A percentile compares a stretch with the other conserved stretches of the same genome.
Evolutionary conservation across 2,329 filamentous ascomycete species (phyloP).

Genomic region (Pseudophaeomoniella oleicola): DNA sequence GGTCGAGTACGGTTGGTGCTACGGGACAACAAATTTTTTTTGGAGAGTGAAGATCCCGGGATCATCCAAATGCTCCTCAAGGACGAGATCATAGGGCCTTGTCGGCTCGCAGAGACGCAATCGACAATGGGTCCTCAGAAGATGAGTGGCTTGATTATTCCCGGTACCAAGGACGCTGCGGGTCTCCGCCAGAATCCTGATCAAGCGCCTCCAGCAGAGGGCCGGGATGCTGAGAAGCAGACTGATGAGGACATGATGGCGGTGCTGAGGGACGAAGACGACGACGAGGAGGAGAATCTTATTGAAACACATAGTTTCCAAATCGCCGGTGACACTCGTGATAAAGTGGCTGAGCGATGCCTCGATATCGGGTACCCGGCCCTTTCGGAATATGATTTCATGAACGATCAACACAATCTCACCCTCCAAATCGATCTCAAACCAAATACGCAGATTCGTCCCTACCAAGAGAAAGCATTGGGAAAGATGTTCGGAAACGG

Average conservation of each 20-base stretch:
- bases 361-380: constrained; percentile 75
- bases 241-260: constrained; percentile 48
- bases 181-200: constrained; percentile 59
- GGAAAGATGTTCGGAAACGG: constrained; percentile 99
- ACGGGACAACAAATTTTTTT: constrained; percentile 86
- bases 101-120: constrained; percentile 59
- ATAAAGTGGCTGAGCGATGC: constrained; percentile 79
- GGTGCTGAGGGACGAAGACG: constrained; percentile 58
- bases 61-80: constrained; percentile 78
- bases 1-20: constrained; percentile 92
- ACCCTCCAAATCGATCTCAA: constrained; percentile 88
- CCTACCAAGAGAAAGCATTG: constrained; percentile 91
- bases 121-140: constrained; percentile 69
- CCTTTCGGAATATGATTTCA: constrained; percentile 93
- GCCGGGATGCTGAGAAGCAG: constrained; percentile 16
- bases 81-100: constrained; percentile 66
- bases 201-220: constrained; percentile 7
- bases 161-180: constrained; percentile 84
- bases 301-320: constrained; percentile 89
- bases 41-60: constrained; percentile 78
- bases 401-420: constrained; percentile 76
- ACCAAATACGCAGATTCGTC: constrained; percentile 76
- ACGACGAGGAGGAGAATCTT: constrained; percentile 68
- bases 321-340: constrained; percentile 67
- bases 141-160: constrained; percentile 77